Evolutionary conservation across 345 rosid genomes (phyloP).

Genomic region (Stellera chamaejasme): DNA sequence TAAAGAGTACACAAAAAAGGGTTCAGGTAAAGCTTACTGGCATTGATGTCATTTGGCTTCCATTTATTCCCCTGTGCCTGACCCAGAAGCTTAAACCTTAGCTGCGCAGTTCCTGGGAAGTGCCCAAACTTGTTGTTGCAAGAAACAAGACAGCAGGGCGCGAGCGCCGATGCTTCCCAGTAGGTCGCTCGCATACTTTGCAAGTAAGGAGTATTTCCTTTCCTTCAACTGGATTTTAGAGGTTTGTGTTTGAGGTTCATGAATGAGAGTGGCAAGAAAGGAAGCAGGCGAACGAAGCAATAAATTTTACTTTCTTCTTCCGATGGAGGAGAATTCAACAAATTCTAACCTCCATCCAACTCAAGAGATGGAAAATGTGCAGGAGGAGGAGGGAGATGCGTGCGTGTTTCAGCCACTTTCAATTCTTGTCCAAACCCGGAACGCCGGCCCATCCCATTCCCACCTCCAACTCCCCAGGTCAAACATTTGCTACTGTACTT

Average conservation of each 20-base stretch:
- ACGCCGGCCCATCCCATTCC: too few species aligned
- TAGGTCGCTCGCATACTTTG: conserved; percentile 8
- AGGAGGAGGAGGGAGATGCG: background rate
- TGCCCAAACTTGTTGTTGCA: conserved; percentile 18
- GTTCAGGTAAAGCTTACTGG: conserved; percentile 31
- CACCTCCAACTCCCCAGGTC: too few species aligned
- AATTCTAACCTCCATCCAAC: too few species aligned
- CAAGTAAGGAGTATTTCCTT: conserved; percentile 10
- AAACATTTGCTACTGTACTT: too few species aligned
- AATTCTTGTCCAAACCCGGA: too few species aligned
- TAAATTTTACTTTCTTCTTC: background rate
- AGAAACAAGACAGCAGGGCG: conserved; percentile 15
- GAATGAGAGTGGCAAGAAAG: background rate
- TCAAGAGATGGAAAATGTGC: conserved; percentile 22
- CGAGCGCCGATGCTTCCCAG: conserved; percentile 14
- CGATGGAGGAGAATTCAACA: too few species aligned
- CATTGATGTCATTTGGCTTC: conserved; percentile 62
- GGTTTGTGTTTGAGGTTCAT: background rate
- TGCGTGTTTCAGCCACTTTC: too few species aligned
- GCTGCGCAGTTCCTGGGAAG: conserved; percentile 20
- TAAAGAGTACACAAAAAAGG: conserved; percentile 4
- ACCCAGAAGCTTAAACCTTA: conserved; percentile 40
- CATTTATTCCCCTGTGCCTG: conserved; percentile 49
- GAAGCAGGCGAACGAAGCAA: too few species aligned
- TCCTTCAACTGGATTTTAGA: background rate